Conservation (phyloP, 805 yeast genomes). For the Lipomyces sp. region DNA sequence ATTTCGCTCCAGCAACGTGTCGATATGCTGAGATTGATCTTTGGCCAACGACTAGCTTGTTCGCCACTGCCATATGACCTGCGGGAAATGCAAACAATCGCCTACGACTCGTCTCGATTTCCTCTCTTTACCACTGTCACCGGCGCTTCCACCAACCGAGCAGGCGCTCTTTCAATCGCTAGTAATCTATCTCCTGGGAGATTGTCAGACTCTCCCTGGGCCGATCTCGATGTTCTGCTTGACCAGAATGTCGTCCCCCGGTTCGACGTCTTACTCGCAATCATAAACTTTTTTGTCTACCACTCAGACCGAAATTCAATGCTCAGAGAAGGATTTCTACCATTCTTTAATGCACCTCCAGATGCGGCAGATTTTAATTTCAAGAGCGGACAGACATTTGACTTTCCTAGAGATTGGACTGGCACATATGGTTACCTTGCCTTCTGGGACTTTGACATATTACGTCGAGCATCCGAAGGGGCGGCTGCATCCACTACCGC, state of each 20-base stretch:
- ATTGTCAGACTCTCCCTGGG: conserved; percentile 33
- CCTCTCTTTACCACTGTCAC: conserved; percentile 29
- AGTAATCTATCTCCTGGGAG: conserved; percentile 19
- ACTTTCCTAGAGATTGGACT: conserved; percentile 35
- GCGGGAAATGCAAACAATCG: conserved; percentile 34
- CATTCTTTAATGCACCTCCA: conserved; percentile 34
- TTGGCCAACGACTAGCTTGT: conserved; percentile 32
- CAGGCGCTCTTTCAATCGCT: conserved; percentile 18
- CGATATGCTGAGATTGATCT: conserved; percentile 33
- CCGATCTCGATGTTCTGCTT: conserved; percentile 13
- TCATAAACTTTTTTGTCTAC: conserved; percentile 29
- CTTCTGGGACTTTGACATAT: conserved; percentile 35
- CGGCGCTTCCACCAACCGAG: conserved; percentile 4
- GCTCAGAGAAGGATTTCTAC: conserved; percentile 31
- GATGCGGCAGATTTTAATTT: conserved; percentile 26
- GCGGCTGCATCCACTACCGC: conserved; percentile 8
- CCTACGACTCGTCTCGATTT: conserved; percentile 34
- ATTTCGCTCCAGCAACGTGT: conserved; percentile 29
- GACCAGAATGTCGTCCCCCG: conserved; percentile 24
- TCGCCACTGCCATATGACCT: conserved; percentile 19
- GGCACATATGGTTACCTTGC: conserved; percentile 33
- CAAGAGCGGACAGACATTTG: conserved; percentile 18
- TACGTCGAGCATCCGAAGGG: conserved; percentile 27
- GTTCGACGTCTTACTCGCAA: conserved; percentile 28
- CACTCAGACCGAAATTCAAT: conserved; percentile 22